Evolutionary conservation across 805 yeast genomes (phyloP).

Genomic region (Ogataea allantospora): DNA sequence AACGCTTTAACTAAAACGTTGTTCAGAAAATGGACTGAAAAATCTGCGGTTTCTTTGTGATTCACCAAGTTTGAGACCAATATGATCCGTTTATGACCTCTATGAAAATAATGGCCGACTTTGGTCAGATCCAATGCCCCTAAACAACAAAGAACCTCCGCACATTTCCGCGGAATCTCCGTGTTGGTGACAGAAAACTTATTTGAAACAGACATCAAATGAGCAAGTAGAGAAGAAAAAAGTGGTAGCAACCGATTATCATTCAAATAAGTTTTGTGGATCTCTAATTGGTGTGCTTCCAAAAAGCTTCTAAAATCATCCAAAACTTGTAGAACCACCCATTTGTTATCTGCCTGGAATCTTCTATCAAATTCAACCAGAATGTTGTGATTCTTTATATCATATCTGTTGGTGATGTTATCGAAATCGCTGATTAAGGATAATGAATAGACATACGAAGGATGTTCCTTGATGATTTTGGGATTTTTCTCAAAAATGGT

Average conservation of each 20-base stretch:
- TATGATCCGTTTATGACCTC: conserved; percentile 42
- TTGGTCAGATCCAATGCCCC: conserved; percentile 74
- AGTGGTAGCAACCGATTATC: conserved; percentile 32
- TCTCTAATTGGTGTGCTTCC: conserved; percentile 46
- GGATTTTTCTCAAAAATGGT: conserved; percentile 35
- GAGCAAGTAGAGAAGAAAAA: conserved; percentile 47
- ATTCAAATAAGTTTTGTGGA: conserved; percentile 44
- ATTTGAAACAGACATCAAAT: conserved; percentile 55
- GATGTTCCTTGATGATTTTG: conserved; percentile 39
- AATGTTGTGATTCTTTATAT: conserved; percentile 29
- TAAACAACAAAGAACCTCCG: conserved; percentile 68
- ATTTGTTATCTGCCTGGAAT: conserved; percentile 59
- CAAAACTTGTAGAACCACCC: conserved; percentile 71
- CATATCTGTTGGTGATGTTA: conserved; percentile 20
- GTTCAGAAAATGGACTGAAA: conserved; percentile 64
- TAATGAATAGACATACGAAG: conserved; percentile 53
- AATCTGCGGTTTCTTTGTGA: conserved; percentile 57
- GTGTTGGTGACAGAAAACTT: conserved; percentile 49
- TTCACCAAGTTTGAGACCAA: conserved; percentile 63
- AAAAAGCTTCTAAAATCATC: conserved; percentile 59
- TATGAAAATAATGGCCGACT: conserved; percentile 37
- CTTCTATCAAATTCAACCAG: conserved; percentile 55
- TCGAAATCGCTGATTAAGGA: conserved; percentile 42
- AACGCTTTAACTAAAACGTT: conserved; percentile 76
- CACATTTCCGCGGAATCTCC: conserved; percentile 56